Conservation (phyloP, 2,329 filamentous ascomycete genomes). For the Arachnopeziza araneosa region DNA sequence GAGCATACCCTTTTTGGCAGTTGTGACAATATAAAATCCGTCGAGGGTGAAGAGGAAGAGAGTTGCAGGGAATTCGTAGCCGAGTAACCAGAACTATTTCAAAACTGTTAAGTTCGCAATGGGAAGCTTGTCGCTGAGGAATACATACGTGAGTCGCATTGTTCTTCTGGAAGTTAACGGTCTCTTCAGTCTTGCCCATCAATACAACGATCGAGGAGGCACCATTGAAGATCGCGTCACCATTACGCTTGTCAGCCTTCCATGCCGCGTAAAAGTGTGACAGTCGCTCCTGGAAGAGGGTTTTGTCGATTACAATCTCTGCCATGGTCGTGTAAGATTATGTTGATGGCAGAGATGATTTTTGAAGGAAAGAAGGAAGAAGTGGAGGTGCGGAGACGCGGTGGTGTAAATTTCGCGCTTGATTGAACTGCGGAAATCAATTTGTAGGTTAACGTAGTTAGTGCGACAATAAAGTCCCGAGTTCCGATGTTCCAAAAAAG, state of each 20-base stretch:
- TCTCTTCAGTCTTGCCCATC: constrained; percentile 93
- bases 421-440: background rate
- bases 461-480: background rate
- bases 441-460: background rate
- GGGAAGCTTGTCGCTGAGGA: background rate
- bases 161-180: constrained; percentile 85
- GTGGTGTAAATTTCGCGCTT: background rate
- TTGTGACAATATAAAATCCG: constrained; percentile 86
- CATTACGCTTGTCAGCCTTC: constrained; percentile 91
- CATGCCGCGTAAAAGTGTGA: constrained; percentile 82
- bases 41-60: constrained; percentile 89
- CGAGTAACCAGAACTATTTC: constrained; percentile 87
- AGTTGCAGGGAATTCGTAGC: constrained; percentile 97
- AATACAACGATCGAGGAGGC: constrained; percentile 81
- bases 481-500: background rate
- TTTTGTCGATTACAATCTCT: constrained; percentile 93
- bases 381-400: background rate
- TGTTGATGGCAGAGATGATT: background rate
- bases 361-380: background rate
- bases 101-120: background rate
- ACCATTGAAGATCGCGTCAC: constrained; percentile 79
- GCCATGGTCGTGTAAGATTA: constrained; percentile 34
- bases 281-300: constrained; percentile 88
- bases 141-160: constrained; percentile 85
- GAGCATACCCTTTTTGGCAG: constrained; percentile 82